Base-by-base conservation (phyloP, 179 eudicot genomes). In the Sideroxylon spinosum region DNA sequence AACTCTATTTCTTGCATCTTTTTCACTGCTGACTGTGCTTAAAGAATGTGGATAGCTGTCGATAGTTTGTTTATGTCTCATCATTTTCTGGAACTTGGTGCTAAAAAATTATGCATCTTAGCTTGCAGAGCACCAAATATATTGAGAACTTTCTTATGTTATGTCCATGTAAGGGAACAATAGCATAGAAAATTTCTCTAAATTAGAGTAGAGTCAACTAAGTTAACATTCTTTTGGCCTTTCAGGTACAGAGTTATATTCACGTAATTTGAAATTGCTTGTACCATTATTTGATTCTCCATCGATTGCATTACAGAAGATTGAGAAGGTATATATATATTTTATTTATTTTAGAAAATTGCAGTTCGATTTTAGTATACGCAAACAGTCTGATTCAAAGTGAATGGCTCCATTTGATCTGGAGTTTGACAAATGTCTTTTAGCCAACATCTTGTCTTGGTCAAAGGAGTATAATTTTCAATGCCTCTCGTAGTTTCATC, bases 211-310 rank as follows among this genome's bases (percentile, higher is more conserved):
- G 37, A 22, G 13, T 77, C 19, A 29, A 23, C 13, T 56, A 74
- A 37, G 46, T 25, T 72, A 8, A 74, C 77, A 48, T 6, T 68
- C 12, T 69, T 78, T 75, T 70, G 62, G 46, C 69, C 28, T 71
- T 84, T 56, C 89, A 94, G 98, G 98, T 76, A 90, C 84, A 79
- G 92, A 91, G 11, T 81, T 94, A 79, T 92, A 94, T 75, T 87
- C 94, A 49, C 91, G 96, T 67, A 94, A 94, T 86, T 80, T 93
- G 90, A 84, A 88, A 61, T 83, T 94, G 89, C 93, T 94, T 62
- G 93, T 93, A 48, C 98, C 98, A 60, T 94, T 94, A 88, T 91
- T 94, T 77, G 91, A 89, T 57, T 80, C 82, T 61, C 94, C 97
- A 73, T 91, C 96, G 46, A 93, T 94, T 81, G 81, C 79, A 11